Percentiles rank a stretch among this genome's conserved stretches.
Conservation (phyloP, 352 stramenopile species). For the Globisporangium perplexum region DNA sequence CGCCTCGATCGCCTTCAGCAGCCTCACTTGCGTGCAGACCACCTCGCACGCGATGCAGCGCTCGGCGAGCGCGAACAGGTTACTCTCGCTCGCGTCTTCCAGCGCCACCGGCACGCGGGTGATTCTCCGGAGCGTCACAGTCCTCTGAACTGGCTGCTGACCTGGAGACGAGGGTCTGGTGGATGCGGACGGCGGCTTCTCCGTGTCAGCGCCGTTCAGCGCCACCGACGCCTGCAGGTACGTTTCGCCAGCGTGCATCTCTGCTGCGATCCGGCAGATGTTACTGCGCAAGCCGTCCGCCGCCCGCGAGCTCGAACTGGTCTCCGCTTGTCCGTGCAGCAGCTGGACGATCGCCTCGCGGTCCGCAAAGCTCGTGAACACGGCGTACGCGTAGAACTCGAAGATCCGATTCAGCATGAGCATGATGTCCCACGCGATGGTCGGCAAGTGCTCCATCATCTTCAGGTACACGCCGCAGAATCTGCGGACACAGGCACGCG, state of each 20-base stretch:
- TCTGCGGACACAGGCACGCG: slow-evolving; percentile 17
- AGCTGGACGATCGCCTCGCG: slow-evolving; percentile 40
- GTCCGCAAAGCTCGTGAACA: slow-evolving; percentile 63
- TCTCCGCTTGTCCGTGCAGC: slow-evolving; percentile 24
- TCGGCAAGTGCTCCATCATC: slow-evolving; percentile 81
- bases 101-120: slow-evolving; percentile 36
- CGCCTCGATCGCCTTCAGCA: slow-evolving; percentile 65
- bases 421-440: slow-evolving; percentile 67
- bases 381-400: slow-evolving; percentile 74
- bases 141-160: slow-evolving; percentile 14
- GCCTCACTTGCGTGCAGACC: slow-evolving; percentile 44
- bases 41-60: slow-evolving; percentile 60
- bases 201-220: slow-evolving; percentile 8
- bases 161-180: background rate
- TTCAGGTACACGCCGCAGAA: slow-evolving; percentile 83
- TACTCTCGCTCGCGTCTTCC: slow-evolving; percentile 43
- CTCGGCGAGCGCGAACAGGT: slow-evolving; percentile 58
- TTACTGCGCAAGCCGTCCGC: slow-evolving; percentile 30
- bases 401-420: slow-evolving; percentile 68
- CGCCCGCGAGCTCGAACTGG: slow-evolving; percentile 12
- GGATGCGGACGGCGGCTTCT: background rate
- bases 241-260: slow-evolving; percentile 38
- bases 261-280: slow-evolving; percentile 50
- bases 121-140: slow-evolving; percentile 47
- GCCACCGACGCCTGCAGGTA: slow-evolving; percentile 39